phyloP scores from a whole-genome alignment of 139 green algal species.

The Raphidocelis subcapitata region DNA sequence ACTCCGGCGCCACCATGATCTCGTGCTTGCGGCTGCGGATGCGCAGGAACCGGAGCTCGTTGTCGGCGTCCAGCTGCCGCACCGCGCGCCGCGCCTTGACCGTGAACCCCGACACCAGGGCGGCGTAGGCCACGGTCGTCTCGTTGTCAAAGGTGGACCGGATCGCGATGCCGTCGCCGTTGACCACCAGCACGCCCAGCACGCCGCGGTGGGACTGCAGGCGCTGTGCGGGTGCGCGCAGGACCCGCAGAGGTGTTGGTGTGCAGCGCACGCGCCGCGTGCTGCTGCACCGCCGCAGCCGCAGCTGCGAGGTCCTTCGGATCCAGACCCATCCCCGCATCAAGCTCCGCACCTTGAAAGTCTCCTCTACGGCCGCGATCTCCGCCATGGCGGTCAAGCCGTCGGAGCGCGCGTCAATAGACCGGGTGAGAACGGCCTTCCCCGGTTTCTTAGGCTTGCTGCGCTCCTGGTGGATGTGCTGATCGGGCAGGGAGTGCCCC shows the following conservation, averaged over 20 bases:
- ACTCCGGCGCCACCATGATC: conserved; percentile 86
- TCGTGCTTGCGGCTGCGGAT: conserved; percentile 85
- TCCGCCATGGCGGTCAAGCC: too few species aligned
- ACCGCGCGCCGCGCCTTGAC: conserved; percentile 73
- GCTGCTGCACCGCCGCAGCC: too few species aligned
- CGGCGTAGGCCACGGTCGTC: conserved; percentile 67
- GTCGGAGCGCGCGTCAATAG: too few species aligned
- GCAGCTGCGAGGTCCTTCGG: too few species aligned
- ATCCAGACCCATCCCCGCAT: too few species aligned
- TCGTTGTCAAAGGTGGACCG: conserved; percentile 83
- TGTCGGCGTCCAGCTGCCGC: conserved; percentile 73
- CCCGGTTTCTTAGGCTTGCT: too few species aligned
- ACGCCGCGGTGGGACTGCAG: conserved; percentile 67
- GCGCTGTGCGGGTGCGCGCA: conserved; percentile 32
- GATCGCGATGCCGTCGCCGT: conserved; percentile 85
- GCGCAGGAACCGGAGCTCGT: conserved; percentile 86
- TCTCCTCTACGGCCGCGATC: conserved; percentile 73
- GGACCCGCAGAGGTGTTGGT: background rate
- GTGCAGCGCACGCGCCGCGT: background rate
- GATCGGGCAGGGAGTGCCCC: too few species aligned
- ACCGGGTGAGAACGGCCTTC: too few species aligned
- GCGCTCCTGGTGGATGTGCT: too few species aligned
- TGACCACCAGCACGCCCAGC: conserved; percentile 79
- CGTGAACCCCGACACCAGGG: conserved; percentile 67
- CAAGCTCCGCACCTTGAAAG: too few species aligned